Base-by-base conservation (phyloP, 2,329 filamentous ascomycete species). In the Aureobasidium vineae region DNA sequence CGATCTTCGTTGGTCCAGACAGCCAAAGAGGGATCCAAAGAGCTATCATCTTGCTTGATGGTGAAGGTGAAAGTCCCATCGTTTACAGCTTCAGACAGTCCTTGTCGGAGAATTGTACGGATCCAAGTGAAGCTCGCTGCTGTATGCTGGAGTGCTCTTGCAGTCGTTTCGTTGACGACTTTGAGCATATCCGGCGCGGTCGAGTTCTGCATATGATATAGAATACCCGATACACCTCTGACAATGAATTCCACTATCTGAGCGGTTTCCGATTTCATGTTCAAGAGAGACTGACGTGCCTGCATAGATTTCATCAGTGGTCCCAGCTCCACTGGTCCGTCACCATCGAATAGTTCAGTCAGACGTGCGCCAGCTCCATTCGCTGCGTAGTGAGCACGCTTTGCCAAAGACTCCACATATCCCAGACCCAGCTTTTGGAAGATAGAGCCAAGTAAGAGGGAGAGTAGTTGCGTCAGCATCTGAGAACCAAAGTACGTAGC, bases 1-100 rank as follows among this genome's bases (percentile, higher is more conserved):
- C 87, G 82, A 75, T 90, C 87, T 67, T 75, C 77, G 7, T 79
- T 76, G 61, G 76, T 82, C 79, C 82, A 83, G 68, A 76, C 76
- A 26, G 76, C 72, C 21, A 79, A 71, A 5, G 72, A 65, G 5
- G 77, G 74, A 36, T 82, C 80, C 5, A 77, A 64, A n/a, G 73
- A 66, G 6, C 66, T 38, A 3, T 23, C 19, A 23, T 60, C 33
- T n/a, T 57, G 33, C 26, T 56, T 57, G 45, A 69, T 43, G 10
- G 66, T 66, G 63, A 68, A 43, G 7, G 66, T 67, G 43, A 69
- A 67, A 7, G 49, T 63, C 28, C 67, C 67, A 56, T 63, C 49
- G n/a, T 53, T 63, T 2, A 68, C 8, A 10, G 31, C 50, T 26
- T 66, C 43, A 13, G 33, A 50, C 10, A 60, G n/a, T 1, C 61